A percentile compares a stretch with the other conserved stretches of the same genome.
Evolutionary conservation across 768 basidiomycete genomes (phyloP).

Genomic region (Boletellus ananas): DNA sequence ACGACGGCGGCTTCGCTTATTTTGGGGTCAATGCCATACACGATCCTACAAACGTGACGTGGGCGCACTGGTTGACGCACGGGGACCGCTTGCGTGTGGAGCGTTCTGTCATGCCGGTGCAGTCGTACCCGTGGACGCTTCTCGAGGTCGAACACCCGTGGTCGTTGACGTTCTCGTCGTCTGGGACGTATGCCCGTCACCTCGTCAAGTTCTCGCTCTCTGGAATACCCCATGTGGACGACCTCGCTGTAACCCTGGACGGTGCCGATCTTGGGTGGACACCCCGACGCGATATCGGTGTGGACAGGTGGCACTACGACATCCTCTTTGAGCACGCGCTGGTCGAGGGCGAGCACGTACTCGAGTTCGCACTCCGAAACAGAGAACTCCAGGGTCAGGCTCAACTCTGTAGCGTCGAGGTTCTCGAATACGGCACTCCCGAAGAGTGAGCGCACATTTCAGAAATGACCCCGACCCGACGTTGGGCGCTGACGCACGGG

Average conservation of each 20-base stretch:
- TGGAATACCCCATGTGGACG: slow-evolving; percentile 52
- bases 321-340: slow-evolving; percentile 42
- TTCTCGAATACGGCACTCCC: slow-evolving; percentile 66
- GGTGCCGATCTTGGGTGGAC: slow-evolving; percentile 57
- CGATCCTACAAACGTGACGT: slow-evolving; percentile 46
- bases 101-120: slow-evolving; percentile 71
- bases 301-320: slow-evolving; percentile 78
- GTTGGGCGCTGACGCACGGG: background rate
- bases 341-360: slow-evolving; percentile 48
- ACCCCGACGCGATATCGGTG: slow-evolving; percentile 46
- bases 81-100: slow-evolving; percentile 44
- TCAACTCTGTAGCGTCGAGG: slow-evolving; percentile 74
- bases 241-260: slow-evolving; percentile 60
- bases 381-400: slow-evolving; percentile 47
- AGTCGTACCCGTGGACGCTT: slow-evolving; percentile 71
- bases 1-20: slow-evolving; percentile 74
- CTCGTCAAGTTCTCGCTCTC: slow-evolving; percentile 70
- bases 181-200: slow-evolving; percentile 58
- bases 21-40: slow-evolving; percentile 64
- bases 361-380: slow-evolving; percentile 56
- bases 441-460: slow-evolving; percentile 45
- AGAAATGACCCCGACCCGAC: background rate
- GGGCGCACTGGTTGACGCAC: slow-evolving; percentile 68
- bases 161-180: slow-evolving; percentile 57
- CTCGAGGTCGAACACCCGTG: slow-evolving; percentile 60